Conservation (phyloP, 83 land plant species). For the Isoetes engelmannii region DNA sequence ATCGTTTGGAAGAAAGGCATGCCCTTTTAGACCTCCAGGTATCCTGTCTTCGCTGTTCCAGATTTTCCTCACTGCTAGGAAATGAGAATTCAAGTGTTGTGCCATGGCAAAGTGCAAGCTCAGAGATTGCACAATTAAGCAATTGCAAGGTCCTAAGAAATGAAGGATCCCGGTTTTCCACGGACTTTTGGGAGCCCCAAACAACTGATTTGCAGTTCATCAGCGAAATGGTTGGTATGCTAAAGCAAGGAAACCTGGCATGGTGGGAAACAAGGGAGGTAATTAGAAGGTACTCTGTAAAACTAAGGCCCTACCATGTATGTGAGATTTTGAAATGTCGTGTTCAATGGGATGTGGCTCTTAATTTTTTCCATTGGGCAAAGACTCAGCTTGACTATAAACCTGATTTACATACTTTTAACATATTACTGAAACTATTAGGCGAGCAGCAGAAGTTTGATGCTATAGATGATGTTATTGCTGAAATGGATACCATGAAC, state of each 20-base stretch:
- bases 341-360: background rate
- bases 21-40: no score
- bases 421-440: background rate
- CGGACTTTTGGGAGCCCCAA: background rate
- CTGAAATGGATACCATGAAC: background rate
- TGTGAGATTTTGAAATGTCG: background rate
- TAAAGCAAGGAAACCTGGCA: background rate
- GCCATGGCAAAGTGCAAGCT: no score
- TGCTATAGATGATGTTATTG: background rate
- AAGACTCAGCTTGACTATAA: background rate
- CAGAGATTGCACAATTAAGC: no score
- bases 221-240: background rate
- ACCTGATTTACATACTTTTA: background rate
- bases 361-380: background rate
- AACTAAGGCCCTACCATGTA: conserved; percentile 1
- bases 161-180: no score
- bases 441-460: background rate
- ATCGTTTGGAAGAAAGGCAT: no score
- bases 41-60: no score
- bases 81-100: no score
- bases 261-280: conserved; percentile 2
- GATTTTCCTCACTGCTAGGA: no score
- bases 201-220: background rate
- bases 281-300: background rate
- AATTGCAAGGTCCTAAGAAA: no score